Evolutionary conservation across 805 yeast genomes (phyloP), one percentile per base, ranked within the genome.

Genomic region (Priceomyces fermenticarens): DNA sequence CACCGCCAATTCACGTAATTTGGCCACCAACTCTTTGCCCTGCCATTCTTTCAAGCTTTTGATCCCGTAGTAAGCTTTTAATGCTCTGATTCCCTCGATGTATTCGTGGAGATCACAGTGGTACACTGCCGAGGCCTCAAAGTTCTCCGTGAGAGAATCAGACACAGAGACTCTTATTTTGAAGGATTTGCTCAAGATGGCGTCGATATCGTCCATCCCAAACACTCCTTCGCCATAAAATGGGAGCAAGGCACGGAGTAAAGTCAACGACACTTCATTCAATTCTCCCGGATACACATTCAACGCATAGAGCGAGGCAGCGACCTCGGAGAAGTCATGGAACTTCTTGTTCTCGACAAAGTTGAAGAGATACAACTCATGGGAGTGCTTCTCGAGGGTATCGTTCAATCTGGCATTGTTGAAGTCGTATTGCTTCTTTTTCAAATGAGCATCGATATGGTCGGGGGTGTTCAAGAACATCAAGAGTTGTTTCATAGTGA

Each of bases 81-180:
- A 40, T 10, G 45, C 32, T 17, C 44, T 45, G 16, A 57, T 42
- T 16, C 47, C 48, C 38, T 49, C 54, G n/a, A 53, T 38, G 29
- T 39, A 49, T 10, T 51, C 37, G 27, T 45, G 48, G 11, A 57
- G 33, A 8, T 49, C 46, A 14, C 38, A 31, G 12, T 52, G 34
- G 38, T 42, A 46, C 28, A 56, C 42, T 11, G 47, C 39, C 16
- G 60, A 49, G 23, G 54, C 41, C 32, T 57, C 62, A 40, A 45
- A 57, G 35, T 55, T 55, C 27, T 44, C 44, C 27, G 47, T 34
- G 13, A 40, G 39, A 12, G 44, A 38, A 2, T 43, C 34, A 10
- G 55, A 47, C 10, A 51, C 40, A 15, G 33, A 36, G 33, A 52
- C 43, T 15, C 35, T 42, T 16, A 30, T 16, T 7, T 35, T 35